phyloP scores from a whole-genome alignment of 2,329 filamentous ascomycete genomes.

The Aureobasidium uvarum region DNA sequence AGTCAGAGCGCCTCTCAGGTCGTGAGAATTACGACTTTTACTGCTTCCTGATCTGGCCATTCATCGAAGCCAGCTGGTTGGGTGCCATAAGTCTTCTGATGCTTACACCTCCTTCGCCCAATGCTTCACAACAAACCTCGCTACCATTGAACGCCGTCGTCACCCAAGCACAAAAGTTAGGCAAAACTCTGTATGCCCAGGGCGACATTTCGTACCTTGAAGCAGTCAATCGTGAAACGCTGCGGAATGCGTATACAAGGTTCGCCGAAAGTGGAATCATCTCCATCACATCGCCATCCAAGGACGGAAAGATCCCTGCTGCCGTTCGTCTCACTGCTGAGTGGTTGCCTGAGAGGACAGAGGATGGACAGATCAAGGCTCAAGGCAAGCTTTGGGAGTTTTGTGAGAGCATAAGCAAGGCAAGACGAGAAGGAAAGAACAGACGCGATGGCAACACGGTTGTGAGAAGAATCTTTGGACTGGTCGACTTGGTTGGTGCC shows the following conservation, averaged over 20 bases:
- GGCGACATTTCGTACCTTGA: slow-evolving; percentile 97
- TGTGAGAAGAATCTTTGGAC: slow-evolving; percentile 70
- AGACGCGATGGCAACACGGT: slow-evolving; percentile 90
- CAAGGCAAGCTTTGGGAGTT: slow-evolving; percentile 87
- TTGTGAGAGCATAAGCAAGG: slow-evolving; percentile 79
- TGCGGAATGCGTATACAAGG: slow-evolving; percentile 86
- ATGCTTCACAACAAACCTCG: slow-evolving; percentile 51
- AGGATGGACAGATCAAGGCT: slow-evolving; percentile 61
- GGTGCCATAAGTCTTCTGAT: slow-evolving; percentile 86
- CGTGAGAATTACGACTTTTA: slow-evolving; percentile 98
- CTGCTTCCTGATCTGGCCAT: slow-evolving; percentile 98
- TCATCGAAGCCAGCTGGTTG: slow-evolving; percentile 92
- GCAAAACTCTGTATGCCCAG: slow-evolving; percentile 96
- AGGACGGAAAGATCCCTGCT: slow-evolving; percentile 60
- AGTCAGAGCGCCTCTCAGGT: slow-evolving; percentile 71
- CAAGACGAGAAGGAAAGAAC: slow-evolving; percentile 90
- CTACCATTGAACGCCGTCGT: slow-evolving; percentile 75
- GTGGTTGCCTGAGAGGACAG: slow-evolving; percentile 62
- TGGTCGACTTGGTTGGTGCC: slow-evolving; percentile 72
- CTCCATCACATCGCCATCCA: slow-evolving; percentile 62
- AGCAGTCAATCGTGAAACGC: slow-evolving; percentile 95
- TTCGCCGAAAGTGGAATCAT: slow-evolving; percentile 92
- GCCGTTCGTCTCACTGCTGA: slow-evolving; percentile 62
- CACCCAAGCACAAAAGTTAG: slow-evolving; percentile 71
- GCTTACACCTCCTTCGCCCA: slow-evolving; percentile 65